Evolutionary conservation across 179 eudicot genomes (phyloP), one percentile per base, ranked within the genome.

Genomic region (Silene noctiflora): DNA sequence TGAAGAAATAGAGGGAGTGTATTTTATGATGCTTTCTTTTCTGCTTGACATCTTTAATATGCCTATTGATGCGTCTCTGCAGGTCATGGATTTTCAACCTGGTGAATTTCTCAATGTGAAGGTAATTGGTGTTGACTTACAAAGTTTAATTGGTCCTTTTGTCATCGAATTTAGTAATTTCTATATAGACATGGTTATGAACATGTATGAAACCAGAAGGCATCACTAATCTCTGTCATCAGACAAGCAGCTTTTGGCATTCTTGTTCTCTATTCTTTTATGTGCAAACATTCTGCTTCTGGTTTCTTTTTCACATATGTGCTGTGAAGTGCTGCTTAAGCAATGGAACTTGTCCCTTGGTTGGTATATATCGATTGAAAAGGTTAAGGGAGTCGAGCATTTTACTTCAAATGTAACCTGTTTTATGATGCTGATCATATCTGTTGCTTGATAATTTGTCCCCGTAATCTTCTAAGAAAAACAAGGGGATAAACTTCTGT

Each of bases 81-180:
- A 93, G 99, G 88, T 95, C 78, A 95, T 95, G 99, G 99, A 95
- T 84, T 95, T 95, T 65, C 95, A 95, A 84, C 99, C 97, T 21
- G 99, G 99, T 67, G 99, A 95, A 84, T 95, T 85, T 83, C 96
- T 95, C 61, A 93, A 95, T 67, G 95, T 95, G 70, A 95, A 95
- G 99, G 99, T 95, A 86, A 53, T 71, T 71, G 63, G 48, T 62
- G 35, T 24, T 31, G 11, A 20, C 20, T 73, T 75, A 21, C 14
- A 24, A n/a, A 14, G 8, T 24, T 72, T 12, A 0, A 10, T 58
- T 10, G 22, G 27, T 48, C 39, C 71, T 25, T 19, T 35, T 63
- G 67, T 22, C 24, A 17, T 33, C 27, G 21, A 19, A 48, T 60
- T 13, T 1, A 19, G 25, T 39, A 24, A 51, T 60, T 8, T 1